A percentile compares a stretch with the other conserved stretches of the same genome.
phyloP scores from a whole-genome alignment of 495 filamentous ascomycete species.

The Xylaria longipes region DNA sequence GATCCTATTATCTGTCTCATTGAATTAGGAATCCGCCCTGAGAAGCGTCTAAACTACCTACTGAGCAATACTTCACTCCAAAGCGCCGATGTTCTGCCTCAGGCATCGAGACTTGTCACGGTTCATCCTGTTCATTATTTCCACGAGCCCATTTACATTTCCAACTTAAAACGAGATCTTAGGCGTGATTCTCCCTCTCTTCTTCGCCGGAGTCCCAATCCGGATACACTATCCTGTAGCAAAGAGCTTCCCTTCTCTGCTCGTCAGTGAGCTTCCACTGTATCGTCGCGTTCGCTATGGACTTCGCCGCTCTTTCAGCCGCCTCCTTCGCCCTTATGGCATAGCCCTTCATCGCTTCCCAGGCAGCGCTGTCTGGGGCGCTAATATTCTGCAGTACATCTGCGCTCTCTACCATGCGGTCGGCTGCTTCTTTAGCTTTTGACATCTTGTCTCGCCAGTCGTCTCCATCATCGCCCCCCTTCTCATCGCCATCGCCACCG shows the following conservation, averaged over 20 bases:
- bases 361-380: neutral
- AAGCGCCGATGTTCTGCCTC: neutral
- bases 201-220: neutral
- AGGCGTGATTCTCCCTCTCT: neutral
- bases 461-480: neutral
- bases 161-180: neutral
- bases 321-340: slow-evolving; percentile 3
- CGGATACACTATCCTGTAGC: slow-evolving; percentile 13
- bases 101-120: neutral
- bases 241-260: slow-evolving; percentile 11
- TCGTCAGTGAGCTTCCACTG: slow-evolving; percentile 22
- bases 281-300: slow-evolving; percentile 16
- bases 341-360: slow-evolving; percentile 10
- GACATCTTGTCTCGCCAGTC: slow-evolving; percentile 11
- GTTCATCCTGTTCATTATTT: neutral
- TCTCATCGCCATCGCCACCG: neutral
- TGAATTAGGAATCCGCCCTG: no score
- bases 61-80: neutral
- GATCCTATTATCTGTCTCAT: neutral
- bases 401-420: slow-evolving; percentile 19
- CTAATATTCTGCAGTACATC: slow-evolving; percentile 4
- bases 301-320: slow-evolving; percentile 14
- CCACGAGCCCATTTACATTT: neutral
- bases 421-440: slow-evolving; percentile 5
- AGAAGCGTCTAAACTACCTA: neutral